Base-by-base conservation (phyloP, 352 stramenopile genomes). In the Phytophthora colocasiae region DNA sequence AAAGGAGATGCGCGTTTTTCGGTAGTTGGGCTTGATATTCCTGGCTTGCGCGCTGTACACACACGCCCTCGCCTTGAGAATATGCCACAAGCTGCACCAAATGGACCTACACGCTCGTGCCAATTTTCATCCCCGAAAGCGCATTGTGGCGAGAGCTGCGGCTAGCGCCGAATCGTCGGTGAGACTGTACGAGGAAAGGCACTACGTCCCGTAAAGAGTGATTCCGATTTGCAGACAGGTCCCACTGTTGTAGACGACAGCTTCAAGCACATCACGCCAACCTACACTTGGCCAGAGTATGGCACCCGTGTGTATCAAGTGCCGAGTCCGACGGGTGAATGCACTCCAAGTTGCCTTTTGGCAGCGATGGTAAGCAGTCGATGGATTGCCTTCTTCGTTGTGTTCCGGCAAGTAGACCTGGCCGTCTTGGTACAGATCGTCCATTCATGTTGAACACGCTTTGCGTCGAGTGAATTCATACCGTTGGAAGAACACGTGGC, bases 241-340 rank as follows among this genome's bases (percentile, higher is more conserved):
- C 50, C 58, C 40, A 67, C 50, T 62, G 32, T 54, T 68, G 60
- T 68, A 63, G 60, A 68, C 60, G 44, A 66, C 29, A 54, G 17
- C 57, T 45, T 39, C 44, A 51, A 38, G 34, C 36, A 36, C 31
- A 34, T 34, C 31, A 34, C 31, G 31, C 6, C 31, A 34, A 58
- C 38, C 9, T 29, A 48, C 57, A 50, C 46, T 64, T 50, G 44
- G 22, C 32, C 22, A 32, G 17, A 56, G 32, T 63, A 64, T 58
- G 26, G 14, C 57, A 29, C 38, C 26, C 48, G 12, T 36, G 22
- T 11, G 15, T 40, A 41, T 53, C 55, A 63, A 61, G 32, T 31
- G 26, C 12, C 2, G 26, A 41, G 12, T 31, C 22, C 43, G 26
- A 60, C 26, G 36, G 36, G 45, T 56, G 56, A 56, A 47, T 56